Evolutionary conservation across 345 rosid genomes (phyloP), one percentile per base, ranked within the genome.

Genomic region (Eucalyptus curtisii): DNA sequence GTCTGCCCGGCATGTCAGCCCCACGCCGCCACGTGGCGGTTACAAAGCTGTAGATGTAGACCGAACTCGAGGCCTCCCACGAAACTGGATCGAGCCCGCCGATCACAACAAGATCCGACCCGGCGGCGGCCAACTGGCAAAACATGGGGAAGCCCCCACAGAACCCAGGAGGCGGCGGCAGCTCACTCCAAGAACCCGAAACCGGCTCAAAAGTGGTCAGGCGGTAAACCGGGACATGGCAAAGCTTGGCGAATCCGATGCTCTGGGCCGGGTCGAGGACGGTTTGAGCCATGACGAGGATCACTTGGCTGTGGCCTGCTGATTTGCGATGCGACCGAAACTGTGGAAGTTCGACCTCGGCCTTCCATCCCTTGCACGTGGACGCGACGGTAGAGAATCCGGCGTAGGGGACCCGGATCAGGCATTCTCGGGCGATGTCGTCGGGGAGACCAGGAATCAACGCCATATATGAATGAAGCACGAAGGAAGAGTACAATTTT

Each of bases 81-180:
- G 94, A 93, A 27, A 57, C 91, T 49, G 93, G 95, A 87, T 95
- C 93, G 90, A 94, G 87, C 93, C 98, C 98, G 6, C 98, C 99
- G 89, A 96, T 53, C 50, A 94, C 93, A 27, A 97, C 91, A 88
- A 97, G 93, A 82, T 93, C 93, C 89, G 94, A 92, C 66, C 99
- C 96, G 61, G 92, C 94, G 2, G 94, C 89, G 3, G 91, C 94
- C 30, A 97, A 40, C 49, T 87, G 94, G 66, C 97, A 94, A 40
- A 95, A 97, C 94, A 94, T 79, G 30, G 98, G 98, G 53, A 96
- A 86, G 14, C 94, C 96, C 49, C 86, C 45, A n/a, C 92, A 25
- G 86, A 86, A 90, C 59, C 91, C 94, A 4, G 97, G 95, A 88
- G 92, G 42, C 87, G 94, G 94, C 47, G 96, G 97, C 86, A 95